Evolutionary conservation across 148 eudicot genomes (phyloP), one percentile per base, ranked within the genome.

Genomic region (Talinum fruticosum): DNA sequence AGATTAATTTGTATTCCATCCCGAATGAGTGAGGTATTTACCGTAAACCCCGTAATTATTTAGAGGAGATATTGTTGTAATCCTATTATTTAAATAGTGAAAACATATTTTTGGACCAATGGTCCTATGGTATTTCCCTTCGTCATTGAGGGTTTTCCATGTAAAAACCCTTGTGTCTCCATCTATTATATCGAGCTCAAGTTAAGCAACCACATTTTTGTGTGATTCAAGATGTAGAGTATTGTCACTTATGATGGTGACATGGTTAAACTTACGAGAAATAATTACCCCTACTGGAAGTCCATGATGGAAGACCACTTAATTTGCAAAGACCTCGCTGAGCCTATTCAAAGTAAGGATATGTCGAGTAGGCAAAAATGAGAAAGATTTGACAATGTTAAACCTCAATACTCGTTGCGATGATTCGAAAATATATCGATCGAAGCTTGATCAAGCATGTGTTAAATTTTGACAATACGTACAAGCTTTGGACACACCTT

Each of bases 401-500:
- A 65, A 81, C 33, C 21, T 14, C 49, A 76, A 73, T 28, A 35
- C 67, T 6, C n/a, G 47, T 72, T 2, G 66, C 74, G 3, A 28
- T 37, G 53, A 77, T 82, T 13, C 66, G 70, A 8, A 69, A 62
- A 61, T 76, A 23, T 35, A 73, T 76, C 23, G 83, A 76, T n/a
- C n/a, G n/a, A n/a, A n/a, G n/a, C n/a, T n/a, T n/a, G n/a, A n/a
- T n/a, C n/a, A n/a, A n/a, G n/a, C n/a, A n/a, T n/a, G n/a, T n/a
- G n/a, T n/a, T n/a, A n/a, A n/a, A n/a, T n/a, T n/a, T n/a, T n/a
- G n/a, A n/a, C n/a, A n/a, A n/a, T n/a, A n/a, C n/a, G n/a, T n/a
- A n/a, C n/a, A n/a, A n/a, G n/a, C n/a, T n/a, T n/a, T n/a, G n/a
- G n/a, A n/a, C n/a, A n/a, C n/a, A n/a, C n/a, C n/a, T n/a, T n/a